Evolutionary conservation across 768 basidiomycete genomes (phyloP), one percentile per base, ranked within the genome.

Genomic region (Boletus pseudopeckii): DNA sequence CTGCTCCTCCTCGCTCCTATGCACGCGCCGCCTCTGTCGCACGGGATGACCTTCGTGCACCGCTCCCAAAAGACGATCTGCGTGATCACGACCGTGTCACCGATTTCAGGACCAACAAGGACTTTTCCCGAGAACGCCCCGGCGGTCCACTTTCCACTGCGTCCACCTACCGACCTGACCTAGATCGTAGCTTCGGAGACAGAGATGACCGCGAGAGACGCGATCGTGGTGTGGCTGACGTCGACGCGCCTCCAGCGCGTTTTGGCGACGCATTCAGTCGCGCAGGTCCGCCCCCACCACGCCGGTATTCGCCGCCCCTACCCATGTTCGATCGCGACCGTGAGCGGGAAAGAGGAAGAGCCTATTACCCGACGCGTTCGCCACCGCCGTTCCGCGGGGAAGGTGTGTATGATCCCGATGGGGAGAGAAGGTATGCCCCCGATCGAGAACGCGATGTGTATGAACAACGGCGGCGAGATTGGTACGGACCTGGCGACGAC

Each of bases 141-240:
- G n/a, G 40, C 38, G 57, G 55, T 46, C 42, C 54, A n/a, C 50
- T 28, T 18, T 2, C 33, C 45, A 41, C 50, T 0, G 36, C 64
- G 5, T 61, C 65, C n/a, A 53, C 56, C 2, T 79, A 77, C 53
- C 71, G 77, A 41, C 69, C 77, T 24, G 75, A 78, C 32, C 59
- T 60, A 56, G 72, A 74, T 38, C 71, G 73, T 59, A 52, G 45
- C 11, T 70, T 71, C 41, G 45, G 58, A 56, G 75, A 74, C 49
- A 65, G 64, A 55, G 59, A 57, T 51, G 62, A 61, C 40, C 62
- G 57, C 45, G 71, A 73, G 53, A 68, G 75, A 53, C 70, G 75
- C 22, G 75, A 75, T 32, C 70, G 74, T 18, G 73, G 75, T 40
- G 40, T 67, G 37, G 59, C 73, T 52, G 73, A 74, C 46, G 57